A percentile compares a stretch with the other conserved stretches of the same genome.
Conservation (phyloP, 2,329 filamentous ascomycete genomes). For the Stachybotrys chlorohalonatus region DNA sequence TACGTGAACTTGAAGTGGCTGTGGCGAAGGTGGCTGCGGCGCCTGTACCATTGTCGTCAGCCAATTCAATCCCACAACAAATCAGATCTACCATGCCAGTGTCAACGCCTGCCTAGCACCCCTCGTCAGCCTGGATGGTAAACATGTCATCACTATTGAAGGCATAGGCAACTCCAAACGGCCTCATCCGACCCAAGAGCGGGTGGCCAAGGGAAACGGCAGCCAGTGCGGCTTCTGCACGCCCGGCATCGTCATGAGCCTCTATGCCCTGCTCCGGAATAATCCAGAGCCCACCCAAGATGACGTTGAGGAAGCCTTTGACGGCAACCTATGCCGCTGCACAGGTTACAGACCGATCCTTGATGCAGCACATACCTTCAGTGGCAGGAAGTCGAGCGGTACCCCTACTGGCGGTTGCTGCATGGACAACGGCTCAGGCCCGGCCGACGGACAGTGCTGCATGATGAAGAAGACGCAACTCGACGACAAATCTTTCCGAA, state of each 20-base stretch:
- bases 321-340: conserved; percentile 91
- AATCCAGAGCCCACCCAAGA: conserved; percentile 67
- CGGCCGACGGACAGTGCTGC: conserved; percentile 50
- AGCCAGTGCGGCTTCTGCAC: conserved; percentile 95
- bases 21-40: conserved; percentile 92
- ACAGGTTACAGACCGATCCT: conserved; percentile 92
- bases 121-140: conserved; percentile 86
- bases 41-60: conserved; percentile 94
- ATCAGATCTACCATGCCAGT: conserved; percentile 88
- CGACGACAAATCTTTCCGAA: conserved; percentile 47
- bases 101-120: conserved; percentile 95
- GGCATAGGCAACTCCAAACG: conserved; percentile 83
- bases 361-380: conserved; percentile 89
- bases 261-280: conserved; percentile 88
- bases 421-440: conserved; percentile 52
- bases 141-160: conserved; percentile 96
- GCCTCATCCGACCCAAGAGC: conserved; percentile 84
- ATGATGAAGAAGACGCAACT: conserved; percentile 54
- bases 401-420: conserved; percentile 48
- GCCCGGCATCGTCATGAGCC: conserved; percentile 94
- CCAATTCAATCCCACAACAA: conserved; percentile 86
- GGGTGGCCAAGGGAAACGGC: conserved; percentile 83
- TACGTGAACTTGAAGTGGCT: conserved; percentile 46
- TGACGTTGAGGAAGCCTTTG: conserved; percentile 91
- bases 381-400: conserved; percentile 37